Evolutionary conservation across 2,329 filamentous ascomycete species (phyloP).

Genomic region (Triangularia verruculosa): DNA sequence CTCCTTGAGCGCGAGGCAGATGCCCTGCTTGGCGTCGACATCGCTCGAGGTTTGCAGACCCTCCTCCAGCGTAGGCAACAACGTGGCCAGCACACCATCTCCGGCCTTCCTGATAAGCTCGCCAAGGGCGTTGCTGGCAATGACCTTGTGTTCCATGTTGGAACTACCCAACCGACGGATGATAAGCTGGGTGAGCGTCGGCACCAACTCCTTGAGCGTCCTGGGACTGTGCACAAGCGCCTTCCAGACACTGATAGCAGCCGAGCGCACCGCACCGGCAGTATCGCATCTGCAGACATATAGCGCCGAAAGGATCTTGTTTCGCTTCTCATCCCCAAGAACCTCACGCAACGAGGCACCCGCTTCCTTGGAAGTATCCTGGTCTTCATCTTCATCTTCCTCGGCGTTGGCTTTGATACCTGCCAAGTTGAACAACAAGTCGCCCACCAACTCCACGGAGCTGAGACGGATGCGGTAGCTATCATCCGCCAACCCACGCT

Average conservation of each 20-base stretch:
- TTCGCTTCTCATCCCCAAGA: conserved; percentile 91
- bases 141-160: conserved; percentile 98
- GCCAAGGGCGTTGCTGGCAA: conserved; percentile 93
- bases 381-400: conserved; percentile 74
- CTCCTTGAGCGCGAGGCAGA: conserved; percentile 92
- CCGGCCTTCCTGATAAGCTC: conserved; percentile 97
- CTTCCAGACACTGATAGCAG: conserved; percentile 94
- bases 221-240: conserved; percentile 87
- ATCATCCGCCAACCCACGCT: conserved; percentile 94
- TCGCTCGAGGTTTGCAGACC: conserved; percentile 85
- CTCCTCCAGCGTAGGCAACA: conserved; percentile 89
- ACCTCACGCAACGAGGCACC: conserved; percentile 91
- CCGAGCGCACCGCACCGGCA: conserved; percentile 81
- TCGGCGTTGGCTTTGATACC: conserved; percentile 81
- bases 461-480: conserved; percentile 97
- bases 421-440: conserved; percentile 95
- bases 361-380: conserved; percentile 75
- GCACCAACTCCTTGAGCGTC: conserved; percentile 91
- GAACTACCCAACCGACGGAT: conserved; percentile 91
- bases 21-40: conserved; percentile 91
- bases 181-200: conserved; percentile 90
- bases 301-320: conserved; percentile 94
- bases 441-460: conserved; percentile 94
- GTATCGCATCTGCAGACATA: conserved; percentile 99
- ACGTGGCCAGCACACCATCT: conserved; percentile 81